Evolutionary conservation across 139 green algal species (phyloP), one percentile per base, ranked within the genome.

Genomic region (Choricystis sp.): DNA sequence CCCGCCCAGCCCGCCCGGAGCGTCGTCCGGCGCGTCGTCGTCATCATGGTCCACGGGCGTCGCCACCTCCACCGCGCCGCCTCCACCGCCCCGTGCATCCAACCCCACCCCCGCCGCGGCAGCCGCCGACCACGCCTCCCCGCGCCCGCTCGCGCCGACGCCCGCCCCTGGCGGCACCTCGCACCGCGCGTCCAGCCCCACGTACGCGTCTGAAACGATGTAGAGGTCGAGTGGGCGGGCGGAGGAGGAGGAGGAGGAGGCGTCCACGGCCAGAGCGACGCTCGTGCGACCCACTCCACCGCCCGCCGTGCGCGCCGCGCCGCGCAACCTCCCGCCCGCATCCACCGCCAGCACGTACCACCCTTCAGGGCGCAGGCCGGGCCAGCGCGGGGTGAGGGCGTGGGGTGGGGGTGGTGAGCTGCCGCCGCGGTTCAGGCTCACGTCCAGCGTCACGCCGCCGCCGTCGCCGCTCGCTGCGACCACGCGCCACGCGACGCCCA

Each of bases 181-280:
- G 59, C 70, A 62, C 64, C 83, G 72, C 78, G 89, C 81, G 57
- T 96, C 89, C 25, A 96, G 68, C 1, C 89, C 88, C 0, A 95
- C 25, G 74, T 97, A 97, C 26, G 69, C 89, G 63, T 96, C 90
- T 5, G 78, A 89, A 40, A 96, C 65, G 2, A 95, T 65, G 62
- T 81, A 80, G 20, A 95, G 31, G 2, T 63, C 66, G 3, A 83
- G 61, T 19, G 49, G 48, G 21, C 25, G 30, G 31, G 29, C 21
- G 4, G 60, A 49, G 29, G 24, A 22, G 2, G n/a, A 60, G 55
- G n/a, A 30, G 64, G 40, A 49, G 26, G 2, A 48, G 48, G 60
- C 19, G 16, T 27, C 9, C 23, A 55, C 29, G 4, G 21, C 4
- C 26, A 49, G 30, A 9, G 29, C 31, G 26, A 67, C 64, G 56